A percentile compares a stretch with the other conserved stretches of the same genome.
These are phyloP conservation scores for Nakazawaea anatomiae DNA, from an alignment of 805 yeast species.

Conservation along the genomic window DNA sequence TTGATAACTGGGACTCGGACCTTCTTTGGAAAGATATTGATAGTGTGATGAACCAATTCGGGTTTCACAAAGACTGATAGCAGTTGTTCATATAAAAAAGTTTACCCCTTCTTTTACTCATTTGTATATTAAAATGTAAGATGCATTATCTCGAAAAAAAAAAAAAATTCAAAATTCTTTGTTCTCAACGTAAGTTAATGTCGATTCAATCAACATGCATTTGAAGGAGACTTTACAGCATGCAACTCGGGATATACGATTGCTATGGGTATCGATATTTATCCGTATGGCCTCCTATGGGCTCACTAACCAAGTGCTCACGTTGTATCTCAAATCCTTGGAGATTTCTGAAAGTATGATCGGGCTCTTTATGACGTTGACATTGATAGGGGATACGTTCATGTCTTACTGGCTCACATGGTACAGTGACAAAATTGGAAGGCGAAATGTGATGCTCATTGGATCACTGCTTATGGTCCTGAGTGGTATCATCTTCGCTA, in stretches of 20 bases:
- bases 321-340: constrained; percentile 55
- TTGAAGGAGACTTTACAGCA: constrained; percentile 28
- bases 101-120: neutral
- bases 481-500: constrained; percentile 64
- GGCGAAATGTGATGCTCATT: constrained; percentile 53
- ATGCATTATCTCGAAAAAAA: neutral
- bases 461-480: constrained; percentile 65
- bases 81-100: neutral
- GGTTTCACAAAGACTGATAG: constrained; percentile 45
- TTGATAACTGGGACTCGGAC: constrained; percentile 38
- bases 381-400: constrained; percentile 72
- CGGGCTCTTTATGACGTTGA: constrained; percentile 78
- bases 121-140: neutral
- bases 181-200: neutral
- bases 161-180: too few species aligned
- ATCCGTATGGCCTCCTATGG: constrained; percentile 73
- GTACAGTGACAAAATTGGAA: constrained; percentile 69
- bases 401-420: constrained; percentile 69
- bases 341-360: constrained; percentile 51
- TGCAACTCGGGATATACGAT: constrained; percentile 46
- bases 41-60: constrained; percentile 86
- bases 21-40: constrained; percentile 78
- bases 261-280: constrained; percentile 66
- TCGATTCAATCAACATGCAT: constrained; percentile 21
- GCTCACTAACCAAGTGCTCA: constrained; percentile 70